A percentile compares a stretch with the other conserved stretches of the same genome.
These are phyloP conservation scores for Penicillium olsonii DNA, from an alignment of 2,329 filamentous ascomycete species.

Conservation along the genomic window DNA sequence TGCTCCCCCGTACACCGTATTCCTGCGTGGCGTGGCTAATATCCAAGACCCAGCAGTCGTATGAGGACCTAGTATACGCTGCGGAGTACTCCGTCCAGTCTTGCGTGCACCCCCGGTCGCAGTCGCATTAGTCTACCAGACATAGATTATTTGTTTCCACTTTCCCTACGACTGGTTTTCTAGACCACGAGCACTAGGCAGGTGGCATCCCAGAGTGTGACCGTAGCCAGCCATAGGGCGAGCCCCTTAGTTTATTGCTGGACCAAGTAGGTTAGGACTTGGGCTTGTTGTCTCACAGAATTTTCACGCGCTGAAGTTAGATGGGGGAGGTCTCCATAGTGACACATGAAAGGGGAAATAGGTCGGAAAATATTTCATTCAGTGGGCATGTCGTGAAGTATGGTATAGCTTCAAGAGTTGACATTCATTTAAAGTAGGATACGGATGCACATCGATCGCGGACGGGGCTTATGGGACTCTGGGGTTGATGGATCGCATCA, in stretches of 20 bases:
- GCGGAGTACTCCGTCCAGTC: background rate
- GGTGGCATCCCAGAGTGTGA: background rate
- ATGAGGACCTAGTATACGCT: background rate
- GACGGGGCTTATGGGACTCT: background rate
- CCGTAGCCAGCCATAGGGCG: background rate
- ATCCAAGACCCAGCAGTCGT: background rate
- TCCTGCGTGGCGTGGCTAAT: background rate
- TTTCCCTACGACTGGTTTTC: background rate
- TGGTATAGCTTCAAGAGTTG: background rate
- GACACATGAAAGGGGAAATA: background rate
- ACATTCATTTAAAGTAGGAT: background rate
- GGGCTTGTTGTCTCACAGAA: background rate
- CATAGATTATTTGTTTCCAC: constrained; percentile 3
- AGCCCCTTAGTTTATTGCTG: background rate
- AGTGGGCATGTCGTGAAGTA: background rate
- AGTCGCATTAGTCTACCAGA: constrained; percentile 1
- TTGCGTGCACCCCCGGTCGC: no score
- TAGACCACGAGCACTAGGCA: background rate
- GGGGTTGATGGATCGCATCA: background rate
- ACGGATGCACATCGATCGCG: background rate
- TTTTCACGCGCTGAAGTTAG: background rate
- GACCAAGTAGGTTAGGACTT: background rate
- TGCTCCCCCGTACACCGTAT: no score
- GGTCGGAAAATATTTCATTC: background rate
- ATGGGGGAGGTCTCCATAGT: background rate